These are phyloP conservation scores for Lentinula sp. DNA, from an alignment of 768 basidiomycete genomes.

Conservation along the genomic window DNA sequence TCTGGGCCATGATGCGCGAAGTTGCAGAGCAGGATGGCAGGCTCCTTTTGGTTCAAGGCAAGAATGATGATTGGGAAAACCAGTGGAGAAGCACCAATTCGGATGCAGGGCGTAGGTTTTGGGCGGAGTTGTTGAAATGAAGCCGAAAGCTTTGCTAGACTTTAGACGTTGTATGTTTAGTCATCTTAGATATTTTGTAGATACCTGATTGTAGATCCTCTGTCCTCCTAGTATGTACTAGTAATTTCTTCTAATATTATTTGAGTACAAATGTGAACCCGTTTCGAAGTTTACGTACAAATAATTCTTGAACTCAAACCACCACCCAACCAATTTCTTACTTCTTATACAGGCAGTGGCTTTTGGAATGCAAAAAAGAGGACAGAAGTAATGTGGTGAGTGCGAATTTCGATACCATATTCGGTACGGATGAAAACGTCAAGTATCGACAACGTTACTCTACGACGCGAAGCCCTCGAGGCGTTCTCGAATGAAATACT, in stretches of 20 bases:
- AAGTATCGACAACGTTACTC: neutral
- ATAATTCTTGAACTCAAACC: too few species aligned
- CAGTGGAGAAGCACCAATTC: neutral
- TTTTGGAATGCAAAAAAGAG: neutral
- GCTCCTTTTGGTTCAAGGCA: constrained; percentile 2
- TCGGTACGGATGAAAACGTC: neutral
- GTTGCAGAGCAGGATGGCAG: constrained; percentile 2
- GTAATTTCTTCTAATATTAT: neutral
- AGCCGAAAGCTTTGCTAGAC: neutral
- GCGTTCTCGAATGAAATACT: neutral
- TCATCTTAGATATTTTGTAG: neutral
- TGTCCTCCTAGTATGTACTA: neutral
- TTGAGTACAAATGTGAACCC: too few species aligned
- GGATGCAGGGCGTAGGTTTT: neutral
- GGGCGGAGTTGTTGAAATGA: neutral
- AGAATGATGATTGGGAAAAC: neutral
- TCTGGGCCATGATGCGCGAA: constrained; percentile 2
- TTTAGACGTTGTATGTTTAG: neutral
- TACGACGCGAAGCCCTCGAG: neutral
- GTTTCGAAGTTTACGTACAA: too few species aligned
- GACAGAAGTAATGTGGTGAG: neutral
- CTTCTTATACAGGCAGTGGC: neutral
- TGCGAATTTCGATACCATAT: neutral
- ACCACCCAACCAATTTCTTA: neutral
- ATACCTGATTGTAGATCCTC: neutral